Evolutionary conservation across 306 rosid species (phyloP), one percentile per base, ranked within the genome.

Genomic region (Cicer pinnatifidum): DNA sequence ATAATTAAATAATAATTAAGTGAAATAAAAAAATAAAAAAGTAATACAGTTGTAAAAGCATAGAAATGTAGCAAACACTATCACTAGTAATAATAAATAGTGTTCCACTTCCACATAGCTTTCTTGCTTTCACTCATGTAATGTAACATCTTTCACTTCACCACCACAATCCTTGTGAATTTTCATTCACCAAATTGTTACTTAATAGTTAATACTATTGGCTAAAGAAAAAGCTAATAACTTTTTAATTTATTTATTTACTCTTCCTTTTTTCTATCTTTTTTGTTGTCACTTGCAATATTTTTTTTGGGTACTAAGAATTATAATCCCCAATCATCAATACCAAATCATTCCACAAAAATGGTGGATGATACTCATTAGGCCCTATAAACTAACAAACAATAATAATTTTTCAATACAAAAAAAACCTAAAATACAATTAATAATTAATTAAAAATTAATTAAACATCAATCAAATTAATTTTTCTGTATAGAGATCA

Each of bases 261-360:
- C 84, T 84, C 56, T 61, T 11, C 15, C 40, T 52, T 73, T 15
- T 65, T 71, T 78, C 82, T 82, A 48, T 79, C 83, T 67, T 77
- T 87, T 71, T 74, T 77, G 73, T 86, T 83, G 84, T 86, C 28
- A 62, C 58, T 75, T 23, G 72, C 78, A 80, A 72, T 78, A 81
- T 79, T 85, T 75, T 79, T 74, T 73, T 80, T 88, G 86, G 84
- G 88, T 79, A 46, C 81, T 75, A 81, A 84, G 80, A 88, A 88
- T 79, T 82, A 85, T 28, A 69, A 89, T 83, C 66, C 90, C 89
- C 90, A 82, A 84, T 86, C 86, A 80, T 83, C 85, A 84, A 87
- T 57, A 61, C 79, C 87, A 89, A 78, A 75, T 84, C 83, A 86
- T 81, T 81, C 86, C 88, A 77, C 73, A 56, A 78, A 75, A 62